phyloP scores from a whole-genome alignment of 306 rosid species.

The Pyrus bretschneideri region DNA sequence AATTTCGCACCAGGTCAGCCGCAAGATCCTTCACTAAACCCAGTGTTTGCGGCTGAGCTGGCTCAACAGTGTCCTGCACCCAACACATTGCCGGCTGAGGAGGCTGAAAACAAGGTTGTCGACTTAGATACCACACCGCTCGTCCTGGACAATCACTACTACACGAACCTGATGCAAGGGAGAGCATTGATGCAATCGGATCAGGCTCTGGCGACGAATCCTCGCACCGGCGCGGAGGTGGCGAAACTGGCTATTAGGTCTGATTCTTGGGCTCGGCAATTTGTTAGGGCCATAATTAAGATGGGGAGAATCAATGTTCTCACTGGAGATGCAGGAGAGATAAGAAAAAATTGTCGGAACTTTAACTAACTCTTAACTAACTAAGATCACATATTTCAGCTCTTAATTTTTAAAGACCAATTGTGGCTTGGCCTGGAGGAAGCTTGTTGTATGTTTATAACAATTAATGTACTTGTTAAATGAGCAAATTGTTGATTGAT shows the following conservation, averaged over 20 bases:
- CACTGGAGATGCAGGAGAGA: constrained; percentile 37
- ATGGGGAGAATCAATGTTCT: constrained; percentile 26
- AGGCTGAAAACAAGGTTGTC: background rate
- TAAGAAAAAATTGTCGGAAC: constrained; percentile 51
- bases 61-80: constrained; percentile 13
- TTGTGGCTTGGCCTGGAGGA: background rate
- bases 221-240: constrained; percentile 31
- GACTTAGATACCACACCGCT: constrained; percentile 46
- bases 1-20: constrained; percentile 3
- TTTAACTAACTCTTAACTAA: constrained; percentile 2
- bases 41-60: background rate
- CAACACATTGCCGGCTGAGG: background rate
- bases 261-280: constrained; percentile 12
- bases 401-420: background rate
- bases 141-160: constrained; percentile 40
- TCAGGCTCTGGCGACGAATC: constrained; percentile 24
- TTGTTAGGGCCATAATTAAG: constrained; percentile 25
- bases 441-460: background rate
- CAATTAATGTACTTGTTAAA: background rate
- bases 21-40: constrained; percentile 25
- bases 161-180: constrained; percentile 18
- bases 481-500: background rate
- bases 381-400: background rate
- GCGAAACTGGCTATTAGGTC: constrained; percentile 16
- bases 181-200: constrained; percentile 43